These are phyloP conservation scores for Cystobasidium slooffiae DNA, from an alignment of 1,284 basidiomycete species.

Conservation along the genomic window DNA sequence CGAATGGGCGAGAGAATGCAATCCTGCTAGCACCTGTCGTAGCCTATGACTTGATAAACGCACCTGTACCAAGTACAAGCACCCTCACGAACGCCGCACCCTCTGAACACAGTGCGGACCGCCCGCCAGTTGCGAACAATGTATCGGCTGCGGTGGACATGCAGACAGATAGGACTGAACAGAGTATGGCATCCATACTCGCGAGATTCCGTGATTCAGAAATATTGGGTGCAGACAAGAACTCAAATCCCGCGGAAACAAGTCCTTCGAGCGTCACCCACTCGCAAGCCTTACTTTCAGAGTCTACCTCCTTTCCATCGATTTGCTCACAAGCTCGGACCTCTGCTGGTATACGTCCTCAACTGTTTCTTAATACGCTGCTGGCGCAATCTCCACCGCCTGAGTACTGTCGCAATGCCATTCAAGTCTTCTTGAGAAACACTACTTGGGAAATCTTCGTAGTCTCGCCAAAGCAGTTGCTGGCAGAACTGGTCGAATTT, in stretches of 20 bases:
- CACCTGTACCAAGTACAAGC: too few relatives aligned
- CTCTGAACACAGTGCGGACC: too few relatives aligned
- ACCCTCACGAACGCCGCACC: too few relatives aligned
- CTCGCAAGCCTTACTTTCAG: not conserved
- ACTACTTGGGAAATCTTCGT: constrained; percentile 7
- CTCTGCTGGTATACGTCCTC: not conserved
- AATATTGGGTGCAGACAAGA: constrained; percentile 1
- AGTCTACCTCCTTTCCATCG: not conserved
- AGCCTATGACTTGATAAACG: too few relatives aligned
- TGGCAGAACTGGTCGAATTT: not conserved
- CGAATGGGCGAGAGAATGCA: too few relatives aligned
- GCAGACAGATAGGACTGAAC: not conserved
- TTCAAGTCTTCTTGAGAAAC: not conserved
- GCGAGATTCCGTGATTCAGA: constrained; percentile 2
- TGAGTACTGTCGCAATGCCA: not conserved
- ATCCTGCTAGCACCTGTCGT: too few relatives aligned
- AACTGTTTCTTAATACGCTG: not conserved
- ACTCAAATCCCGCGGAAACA: not conserved
- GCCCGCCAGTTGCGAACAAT: not conserved
- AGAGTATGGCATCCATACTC: constrained; percentile 15
- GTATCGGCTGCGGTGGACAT: not conserved
- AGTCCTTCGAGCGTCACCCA: not conserved
- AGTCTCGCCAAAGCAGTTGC: not conserved
- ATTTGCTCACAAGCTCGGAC: not conserved
- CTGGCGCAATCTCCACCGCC: not conserved